phyloP scores from a whole-genome alignment of 2,329 filamentous ascomycete genomes.

The Microthyrium microscopicum region DNA sequence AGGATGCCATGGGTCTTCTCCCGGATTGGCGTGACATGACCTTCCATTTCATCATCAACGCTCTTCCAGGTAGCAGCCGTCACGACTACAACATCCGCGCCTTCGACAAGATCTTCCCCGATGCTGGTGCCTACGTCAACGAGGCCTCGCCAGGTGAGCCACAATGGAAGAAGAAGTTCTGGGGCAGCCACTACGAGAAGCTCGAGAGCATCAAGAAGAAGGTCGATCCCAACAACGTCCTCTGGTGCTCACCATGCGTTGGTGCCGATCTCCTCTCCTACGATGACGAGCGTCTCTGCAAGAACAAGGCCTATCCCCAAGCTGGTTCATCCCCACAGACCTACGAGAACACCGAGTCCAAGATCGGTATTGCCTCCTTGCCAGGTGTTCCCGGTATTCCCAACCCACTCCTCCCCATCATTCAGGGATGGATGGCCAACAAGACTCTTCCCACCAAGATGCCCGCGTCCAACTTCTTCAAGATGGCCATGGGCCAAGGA shows the following conservation, averaged over 20 bases:
- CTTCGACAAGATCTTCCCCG: conserved; percentile 1
- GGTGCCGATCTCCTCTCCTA: conserved; percentile 3
- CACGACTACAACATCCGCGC: conserved; percentile 8
- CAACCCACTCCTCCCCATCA: conserved; percentile 6
- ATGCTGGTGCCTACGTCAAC: conserved; percentile 1
- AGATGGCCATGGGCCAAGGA: conserved; percentile 7
- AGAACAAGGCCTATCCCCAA: conserved; percentile 3
- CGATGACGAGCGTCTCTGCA: conserved; percentile 8
- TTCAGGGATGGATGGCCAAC: conserved; percentile 3
- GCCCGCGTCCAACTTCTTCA: conserved; percentile 6
- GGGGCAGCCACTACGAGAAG: conserved; percentile 1
- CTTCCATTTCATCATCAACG: conserved; percentile 7
- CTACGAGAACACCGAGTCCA: conserved; percentile 4
- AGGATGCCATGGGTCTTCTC: conserved; percentile 2
- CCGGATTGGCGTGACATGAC: conserved; percentile 5
- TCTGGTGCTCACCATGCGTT: background rate
- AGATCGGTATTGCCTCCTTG: conserved; percentile 4
- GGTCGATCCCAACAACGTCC: conserved; percentile 1
- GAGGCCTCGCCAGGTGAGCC: conserved; percentile 1
- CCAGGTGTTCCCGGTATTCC: conserved; percentile 5
- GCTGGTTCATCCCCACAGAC: conserved; percentile 6
- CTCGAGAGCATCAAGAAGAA: conserved; percentile 4
- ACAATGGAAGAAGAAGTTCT: conserved; percentile 3
- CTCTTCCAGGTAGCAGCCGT: conserved; percentile 6
- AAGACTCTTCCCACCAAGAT: conserved; percentile 4